A percentile compares a stretch with the other conserved stretches of the same genome.
Evolutionary conservation across 1,284 basidiomycete genomes (phyloP).

Genomic region (Irpex rosettiformis): DNA sequence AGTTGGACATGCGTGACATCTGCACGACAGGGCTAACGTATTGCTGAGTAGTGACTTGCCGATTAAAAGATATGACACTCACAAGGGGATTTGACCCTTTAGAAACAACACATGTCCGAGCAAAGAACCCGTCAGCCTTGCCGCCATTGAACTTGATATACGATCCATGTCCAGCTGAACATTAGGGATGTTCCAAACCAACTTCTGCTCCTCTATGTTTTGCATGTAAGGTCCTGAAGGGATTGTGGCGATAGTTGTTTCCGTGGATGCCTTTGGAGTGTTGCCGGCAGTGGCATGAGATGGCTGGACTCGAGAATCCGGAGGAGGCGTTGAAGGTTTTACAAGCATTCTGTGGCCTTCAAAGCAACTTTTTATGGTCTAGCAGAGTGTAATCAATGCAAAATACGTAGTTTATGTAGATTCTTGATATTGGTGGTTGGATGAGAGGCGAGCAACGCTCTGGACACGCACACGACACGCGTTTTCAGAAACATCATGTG

Average conservation of each 20-base stretch:
- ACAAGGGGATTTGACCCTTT: slow-evolving; percentile 77
- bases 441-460: too few species aligned
- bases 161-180: slow-evolving; percentile 47
- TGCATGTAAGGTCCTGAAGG: not conserved
- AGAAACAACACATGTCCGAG: slow-evolving; percentile 68
- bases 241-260: not conserved
- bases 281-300: not conserved
- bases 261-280: too few species aligned
- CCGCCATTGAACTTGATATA: slow-evolving; percentile 56
- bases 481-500: not conserved
- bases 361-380: not conserved
- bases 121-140: slow-evolving; percentile 54
- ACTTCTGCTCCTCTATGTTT: not conserved
- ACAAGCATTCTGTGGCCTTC: too few species aligned
- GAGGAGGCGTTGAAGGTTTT: slow-evolving; percentile 3
- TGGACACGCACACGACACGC: not conserved
- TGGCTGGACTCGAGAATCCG: slow-evolving; percentile 2
- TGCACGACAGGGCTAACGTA: slow-evolving; percentile 70
- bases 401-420: too few species aligned
- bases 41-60: not conserved
- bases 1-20: slow-evolving; percentile 45
- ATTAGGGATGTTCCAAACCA: slow-evolving; percentile 30
- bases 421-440: too few species aligned
- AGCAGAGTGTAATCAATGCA: too few species aligned
- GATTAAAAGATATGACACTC: slow-evolving; percentile 28